Base-by-base conservation (phyloP, 495 filamentous ascomycete genomes). In the Podospora anserina region DNA sequence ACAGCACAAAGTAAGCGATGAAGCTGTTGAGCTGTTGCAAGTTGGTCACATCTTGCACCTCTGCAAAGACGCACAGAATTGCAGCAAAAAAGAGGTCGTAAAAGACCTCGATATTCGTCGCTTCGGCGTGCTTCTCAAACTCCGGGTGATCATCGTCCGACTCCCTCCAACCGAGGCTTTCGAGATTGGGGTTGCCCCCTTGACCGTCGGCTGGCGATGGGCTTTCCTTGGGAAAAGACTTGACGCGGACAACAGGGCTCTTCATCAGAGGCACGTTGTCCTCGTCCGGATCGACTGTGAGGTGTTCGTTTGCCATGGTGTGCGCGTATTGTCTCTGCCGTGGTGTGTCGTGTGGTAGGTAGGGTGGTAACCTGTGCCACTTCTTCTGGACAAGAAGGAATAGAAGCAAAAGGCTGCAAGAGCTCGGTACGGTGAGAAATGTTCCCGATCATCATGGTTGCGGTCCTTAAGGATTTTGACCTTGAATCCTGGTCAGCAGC, bases 31-130 rank as follows among this genome's bases (percentile, higher is more conserved):
- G 65, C 26, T 71, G 66, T 1, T 67, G 54, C 7, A 61, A 27
- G 56, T 79, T 78, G 65, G 80, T 83, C 67, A 89, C 85, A 19
- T 86, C 80, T 70, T 88, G 84, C 13, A 82, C 81, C 66, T 83
- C 80, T 1, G 85, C 85, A 70, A 90, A 90, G 13, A 86, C 88
- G n/a, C 84, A 85, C 19, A 90, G 75, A 71, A 90, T 90, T 59
- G 88, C 88, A 20, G 89, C 88, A 70, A 91, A 88, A 77, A 89
- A 91, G 5, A 91, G 78, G 73, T 91, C 88, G 71, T 85, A 89
- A 77, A 91, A 91, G n/a, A 90, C 78, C 69, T 90, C 60, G 19
- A 63, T 63, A 20, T 63, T 63, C 3, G 60, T 63, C 18, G 60
- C 60, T 28, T 63, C 60, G 3, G 28, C 60, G 19, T 63, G 60